Evolutionary conservation across 805 yeast species (phyloP).

Genomic region (Lachancea meyersii): DNA sequence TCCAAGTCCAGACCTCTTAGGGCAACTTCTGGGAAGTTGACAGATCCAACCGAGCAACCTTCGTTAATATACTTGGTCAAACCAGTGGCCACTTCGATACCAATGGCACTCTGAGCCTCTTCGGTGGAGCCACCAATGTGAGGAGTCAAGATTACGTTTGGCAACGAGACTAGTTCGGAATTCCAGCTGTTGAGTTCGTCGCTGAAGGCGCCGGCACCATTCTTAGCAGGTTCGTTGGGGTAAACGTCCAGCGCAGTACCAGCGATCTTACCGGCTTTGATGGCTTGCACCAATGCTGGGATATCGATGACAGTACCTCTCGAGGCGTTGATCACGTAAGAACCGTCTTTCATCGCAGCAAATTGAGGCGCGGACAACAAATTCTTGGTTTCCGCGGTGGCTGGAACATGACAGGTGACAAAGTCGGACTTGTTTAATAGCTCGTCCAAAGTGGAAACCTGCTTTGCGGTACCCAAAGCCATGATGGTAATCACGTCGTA

Average conservation of each 20-base stretch:
- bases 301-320: constrained; percentile 98
- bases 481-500: constrained; percentile 89
- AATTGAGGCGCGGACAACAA: constrained; percentile 85
- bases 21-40: constrained; percentile 97
- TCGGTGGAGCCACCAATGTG: constrained; percentile 99
- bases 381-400: constrained; percentile 83
- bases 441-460: constrained; percentile 79
- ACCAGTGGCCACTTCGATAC: constrained; percentile 86
- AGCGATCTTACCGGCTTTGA: constrained; percentile 88
- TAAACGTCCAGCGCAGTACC: constrained; percentile 97
- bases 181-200: constrained; percentile 76
- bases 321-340: constrained; percentile 91
- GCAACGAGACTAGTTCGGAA: constrained; percentile 69
- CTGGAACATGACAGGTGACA: constrained; percentile 92
- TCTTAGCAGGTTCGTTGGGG: constrained; percentile 96
- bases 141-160: constrained; percentile 90
- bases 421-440: constrained; percentile 78
- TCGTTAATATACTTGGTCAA: constrained; percentile 89
- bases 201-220: constrained; percentile 75
- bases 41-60: constrained; percentile 92
- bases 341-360: constrained; percentile 93
- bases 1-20: constrained; percentile 82
- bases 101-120: constrained; percentile 97
- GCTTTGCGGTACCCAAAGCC: constrained; percentile 95
- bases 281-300: constrained; percentile 85